Conservation (phyloP, 306 rosid species). For the Carpinus fangiana region DNA sequence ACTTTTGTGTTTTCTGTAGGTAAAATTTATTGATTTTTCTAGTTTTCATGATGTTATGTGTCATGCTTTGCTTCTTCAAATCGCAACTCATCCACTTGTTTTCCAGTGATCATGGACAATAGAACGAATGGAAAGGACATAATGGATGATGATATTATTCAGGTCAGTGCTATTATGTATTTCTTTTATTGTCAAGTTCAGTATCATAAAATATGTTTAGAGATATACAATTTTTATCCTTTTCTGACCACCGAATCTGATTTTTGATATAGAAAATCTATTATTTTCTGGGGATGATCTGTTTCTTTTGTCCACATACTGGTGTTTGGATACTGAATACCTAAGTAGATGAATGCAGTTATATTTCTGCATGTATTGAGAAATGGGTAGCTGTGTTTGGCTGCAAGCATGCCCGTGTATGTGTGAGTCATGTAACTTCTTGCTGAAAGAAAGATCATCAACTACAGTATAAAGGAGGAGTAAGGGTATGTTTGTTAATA, state of each 20-base stretch:
- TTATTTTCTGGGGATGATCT: not conserved
- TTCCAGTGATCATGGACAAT: constrained; percentile 78
- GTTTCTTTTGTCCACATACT: not conserved
- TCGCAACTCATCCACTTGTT: constrained; percentile 60
- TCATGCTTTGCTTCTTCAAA: constrained; percentile 42
- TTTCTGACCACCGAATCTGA: not conserved
- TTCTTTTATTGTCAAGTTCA: constrained; percentile 10
- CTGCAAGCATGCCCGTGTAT: not conserved
- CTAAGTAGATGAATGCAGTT: not conserved
- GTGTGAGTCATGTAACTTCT: not conserved
- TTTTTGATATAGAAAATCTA: not conserved
- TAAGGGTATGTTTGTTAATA: too few relatives aligned
- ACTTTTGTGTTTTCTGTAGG: constrained; percentile 36
- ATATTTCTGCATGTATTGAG: not conserved
- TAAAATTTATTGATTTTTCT: constrained; percentile 37
- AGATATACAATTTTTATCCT: not conserved
- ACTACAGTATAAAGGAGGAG: not conserved
- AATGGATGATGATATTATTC: constrained; percentile 67
- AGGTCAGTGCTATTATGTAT: constrained; percentile 53
- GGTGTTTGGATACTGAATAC: not conserved
- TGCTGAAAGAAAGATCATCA: not conserved
- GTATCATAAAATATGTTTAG: not conserved
- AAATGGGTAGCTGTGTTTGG: not conserved
- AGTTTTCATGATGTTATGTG: constrained; percentile 40
- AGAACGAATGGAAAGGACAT: constrained; percentile 85